A percentile compares a stretch with the other conserved stretches of the same genome.
phyloP scores from a whole-genome alignment of 1,139 yeast species.

The Blastobotrys capitulatus region DNA sequence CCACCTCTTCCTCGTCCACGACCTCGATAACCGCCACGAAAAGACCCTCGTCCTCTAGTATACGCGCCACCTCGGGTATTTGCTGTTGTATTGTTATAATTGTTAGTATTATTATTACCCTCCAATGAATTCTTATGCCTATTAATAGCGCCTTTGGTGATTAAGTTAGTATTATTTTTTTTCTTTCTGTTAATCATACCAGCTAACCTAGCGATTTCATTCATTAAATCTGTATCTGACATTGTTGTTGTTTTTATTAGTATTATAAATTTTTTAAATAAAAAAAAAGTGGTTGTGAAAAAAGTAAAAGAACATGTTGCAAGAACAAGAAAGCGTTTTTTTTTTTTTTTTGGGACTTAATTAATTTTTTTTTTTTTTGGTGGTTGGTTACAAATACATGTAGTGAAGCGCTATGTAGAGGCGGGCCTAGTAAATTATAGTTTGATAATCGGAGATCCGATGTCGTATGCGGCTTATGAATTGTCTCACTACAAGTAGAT shows the following conservation, averaged over 20 bases:
- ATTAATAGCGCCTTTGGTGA: slow-evolving; percentile 27
- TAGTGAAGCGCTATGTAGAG: too few species aligned
- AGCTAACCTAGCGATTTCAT: slow-evolving; percentile 28
- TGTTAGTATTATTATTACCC: too few species aligned
- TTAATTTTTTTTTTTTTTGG: too few species aligned
- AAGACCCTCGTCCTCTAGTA: slow-evolving; percentile 5
- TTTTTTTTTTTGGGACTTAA: background rate
- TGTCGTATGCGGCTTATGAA: too few species aligned
- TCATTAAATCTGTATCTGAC: slow-evolving; percentile 29
- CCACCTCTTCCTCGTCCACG: slow-evolving; percentile 15
- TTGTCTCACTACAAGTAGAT: too few species aligned
- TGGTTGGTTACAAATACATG: too few species aligned
- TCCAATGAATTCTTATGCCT: slow-evolving; percentile 24
- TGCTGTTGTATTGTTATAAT: background rate
- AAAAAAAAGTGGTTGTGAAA: background rate
- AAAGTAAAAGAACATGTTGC: too few species aligned
- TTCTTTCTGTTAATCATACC: slow-evolving; percentile 18
- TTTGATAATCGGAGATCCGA: too few species aligned
- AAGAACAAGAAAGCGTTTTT: too few species aligned
- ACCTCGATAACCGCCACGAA: slow-evolving; percentile 13
- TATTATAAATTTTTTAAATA: too few species aligned
- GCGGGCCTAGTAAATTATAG: too few species aligned
- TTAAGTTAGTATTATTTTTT: background rate
- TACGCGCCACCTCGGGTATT: slow-evolving; percentile 3
- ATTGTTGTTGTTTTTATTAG: slow-evolving; percentile 11